Base-by-base conservation (phyloP, 2,329 filamentous ascomycete species). In the Dothistroma septosporum region DNA sequence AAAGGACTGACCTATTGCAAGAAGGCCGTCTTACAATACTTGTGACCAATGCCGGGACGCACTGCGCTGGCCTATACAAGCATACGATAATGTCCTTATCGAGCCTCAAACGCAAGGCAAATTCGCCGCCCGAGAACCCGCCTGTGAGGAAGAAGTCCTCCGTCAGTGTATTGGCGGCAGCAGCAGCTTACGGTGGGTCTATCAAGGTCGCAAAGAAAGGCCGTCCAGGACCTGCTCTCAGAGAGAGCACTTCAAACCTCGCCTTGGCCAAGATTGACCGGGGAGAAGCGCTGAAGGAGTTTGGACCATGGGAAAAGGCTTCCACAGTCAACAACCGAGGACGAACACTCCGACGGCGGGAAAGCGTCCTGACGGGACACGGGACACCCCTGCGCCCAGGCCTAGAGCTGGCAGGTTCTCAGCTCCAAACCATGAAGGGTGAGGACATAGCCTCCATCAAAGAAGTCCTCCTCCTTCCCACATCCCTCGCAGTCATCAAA, bases 401-500 rank as follows among this genome's bases (percentile, higher is more conserved):
- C n/a, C 60, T 67, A n/a, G 54, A 60, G 11, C 61, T 67, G 31
- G 60, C 60, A 1, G 55, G 59, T 28, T 49, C 48, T 19, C 55
- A 21, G 12, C 62, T 67, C n/a, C 56, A 64, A 31, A 65, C 65
- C 32, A 53, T 64, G 31, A 54, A 59, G 7, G 58, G 61, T 5
- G 49, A 58, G 24, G 65, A 65, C 52, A 58, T 64, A n/a, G 60
- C 63, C 24, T 57, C 57, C 11, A 60, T 67, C 50, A 67, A 63
- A 44, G 60, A 64, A 22, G 56, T 65, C 6, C 55, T 62, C 24
- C 28, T 65, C 11, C 63, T 63, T 41, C 65, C 65, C 7, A 63
- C 61, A n/a, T 62, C 65, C 12, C 61, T 67, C 22, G 59, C 65
- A 12, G 61, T 63, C 33, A 62, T 67, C 56, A 60, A 55, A 46